Conservation (phyloP, 768 basidiomycete genomes). For the Suillus tomentosus region DNA sequence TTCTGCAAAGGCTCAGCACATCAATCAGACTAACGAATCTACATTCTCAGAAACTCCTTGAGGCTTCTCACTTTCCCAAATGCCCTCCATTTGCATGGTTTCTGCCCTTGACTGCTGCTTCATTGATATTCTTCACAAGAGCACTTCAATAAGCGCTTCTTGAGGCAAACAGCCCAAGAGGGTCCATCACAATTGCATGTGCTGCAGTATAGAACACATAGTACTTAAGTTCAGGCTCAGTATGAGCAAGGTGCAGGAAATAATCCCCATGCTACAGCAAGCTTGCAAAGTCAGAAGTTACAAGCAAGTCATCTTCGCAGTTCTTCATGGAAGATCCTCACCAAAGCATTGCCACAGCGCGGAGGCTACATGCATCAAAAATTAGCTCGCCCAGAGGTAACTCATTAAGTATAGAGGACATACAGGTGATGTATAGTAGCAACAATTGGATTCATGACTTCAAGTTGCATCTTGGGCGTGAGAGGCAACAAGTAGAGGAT, state of each 20-base stretch:
- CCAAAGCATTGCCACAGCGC: neutral
- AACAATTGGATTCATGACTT: neutral
- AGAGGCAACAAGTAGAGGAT: neutral
- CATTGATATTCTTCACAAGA: neutral
- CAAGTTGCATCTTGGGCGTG: neutral
- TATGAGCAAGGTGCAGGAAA: neutral
- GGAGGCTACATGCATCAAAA: neutral
- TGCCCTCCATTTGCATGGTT: neutral
- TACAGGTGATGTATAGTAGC: neutral
- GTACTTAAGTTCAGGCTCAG: neutral
- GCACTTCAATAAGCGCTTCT: neutral
- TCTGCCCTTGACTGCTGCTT: neutral
- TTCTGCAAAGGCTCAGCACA: neutral
- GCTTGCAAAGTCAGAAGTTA: neutral
- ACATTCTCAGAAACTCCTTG: too few relatives aligned
- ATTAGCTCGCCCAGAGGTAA: neutral
- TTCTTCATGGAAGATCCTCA: neutral
- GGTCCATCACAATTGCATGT: neutral
- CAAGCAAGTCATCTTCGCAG: neutral
- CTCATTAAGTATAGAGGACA: neutral
- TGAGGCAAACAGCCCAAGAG: neutral
- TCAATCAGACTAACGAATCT: neutral
- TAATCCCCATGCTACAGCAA: neutral
- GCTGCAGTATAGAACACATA: constrained; percentile 2
- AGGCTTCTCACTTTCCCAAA: neutral